A percentile compares a stretch with the other conserved stretches of the same genome.
These are phyloP conservation scores for Epichloe aotearoae DNA, from an alignment of 2,329 filamentous ascomycete genomes.

Conservation along the genomic window DNA sequence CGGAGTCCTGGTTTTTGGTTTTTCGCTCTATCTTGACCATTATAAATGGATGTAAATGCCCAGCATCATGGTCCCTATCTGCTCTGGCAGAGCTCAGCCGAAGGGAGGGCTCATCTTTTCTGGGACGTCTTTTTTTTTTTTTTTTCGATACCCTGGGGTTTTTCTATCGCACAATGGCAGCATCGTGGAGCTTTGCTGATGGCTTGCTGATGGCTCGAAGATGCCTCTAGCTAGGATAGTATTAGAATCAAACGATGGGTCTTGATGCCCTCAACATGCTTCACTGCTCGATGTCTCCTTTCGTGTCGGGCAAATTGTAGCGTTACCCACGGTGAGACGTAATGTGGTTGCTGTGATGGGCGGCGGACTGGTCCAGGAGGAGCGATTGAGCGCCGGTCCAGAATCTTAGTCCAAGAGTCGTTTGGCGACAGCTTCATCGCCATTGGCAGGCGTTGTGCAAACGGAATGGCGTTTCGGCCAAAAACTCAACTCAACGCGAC, in stretches of 20 bases:
- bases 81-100: not conserved
- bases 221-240: not conserved
- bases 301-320: not conserved
- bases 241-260: not conserved
- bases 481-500: no score
- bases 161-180: not conserved
- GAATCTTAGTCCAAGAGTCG: no score
- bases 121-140: not conserved
- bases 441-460: no score
- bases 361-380: no score
- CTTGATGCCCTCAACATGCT: no score
- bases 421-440: no score
- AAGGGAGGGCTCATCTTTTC: not conserved
- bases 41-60: slow-evolving; percentile 3
- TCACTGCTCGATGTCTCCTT: no score
- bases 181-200: not conserved
- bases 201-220: not conserved
- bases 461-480: no score
- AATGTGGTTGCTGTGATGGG: no score
- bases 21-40: not conserved
- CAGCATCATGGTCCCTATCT: not conserved
- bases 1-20: not conserved
- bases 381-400: no score
- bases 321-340: no score
- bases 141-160: slow-evolving; percentile 13